Evolutionary conservation across 2,329 filamentous ascomycete genomes (phyloP), one percentile per base, ranked within the genome.

Genomic region (Geosmithia morbida): DNA sequence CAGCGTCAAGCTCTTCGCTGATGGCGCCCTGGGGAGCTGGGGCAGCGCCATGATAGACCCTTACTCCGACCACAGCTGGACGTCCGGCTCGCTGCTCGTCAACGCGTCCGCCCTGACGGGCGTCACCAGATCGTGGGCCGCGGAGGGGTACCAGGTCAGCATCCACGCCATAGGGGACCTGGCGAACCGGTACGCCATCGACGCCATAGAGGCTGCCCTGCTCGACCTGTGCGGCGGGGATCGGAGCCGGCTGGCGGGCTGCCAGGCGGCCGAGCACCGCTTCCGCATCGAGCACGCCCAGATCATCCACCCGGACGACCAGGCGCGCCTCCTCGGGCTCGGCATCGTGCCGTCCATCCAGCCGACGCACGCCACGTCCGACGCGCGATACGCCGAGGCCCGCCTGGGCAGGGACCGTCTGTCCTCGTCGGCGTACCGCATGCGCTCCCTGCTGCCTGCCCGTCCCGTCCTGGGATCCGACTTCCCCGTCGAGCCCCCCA

Each of bases 121-220:
- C 6, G 63, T 83, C 10, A 67, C 79, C 2, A 63, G 61, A 11
- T 60, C 72, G 26, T 86, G 81, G 81, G 72, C 79, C 16, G 61
- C 61, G 2, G 69, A 67, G 37, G 78, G 77, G 13, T 85, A 72
- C 54, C 81, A 85, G 57, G 79, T 85, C 48, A 83, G 82, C 56
- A 81, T 85, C 50, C 82, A 85, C 59, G 81, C 81, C 44, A 85
- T 85, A 49, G 82, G 82, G 8, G 82, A 86, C 59, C 67, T 76
- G 4, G 82, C 82, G 16, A 84, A 83, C 57, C 72, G 80, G 22
- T 66, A 77, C 30, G 78, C 79, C 48, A 63, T 85, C 43, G 73
- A 83, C 53, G 79, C 81, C 8, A 72, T 85, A 46, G 70, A 76
- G 44, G 65, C 68, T 7, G 74, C 77, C 10, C 68, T 84, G 4